Percentiles rank a stretch among this genome's conserved stretches.
These are phyloP conservation scores for Brassica rapa DNA, from an alignment of 345 rosid species.

Conservation along the genomic window DNA sequence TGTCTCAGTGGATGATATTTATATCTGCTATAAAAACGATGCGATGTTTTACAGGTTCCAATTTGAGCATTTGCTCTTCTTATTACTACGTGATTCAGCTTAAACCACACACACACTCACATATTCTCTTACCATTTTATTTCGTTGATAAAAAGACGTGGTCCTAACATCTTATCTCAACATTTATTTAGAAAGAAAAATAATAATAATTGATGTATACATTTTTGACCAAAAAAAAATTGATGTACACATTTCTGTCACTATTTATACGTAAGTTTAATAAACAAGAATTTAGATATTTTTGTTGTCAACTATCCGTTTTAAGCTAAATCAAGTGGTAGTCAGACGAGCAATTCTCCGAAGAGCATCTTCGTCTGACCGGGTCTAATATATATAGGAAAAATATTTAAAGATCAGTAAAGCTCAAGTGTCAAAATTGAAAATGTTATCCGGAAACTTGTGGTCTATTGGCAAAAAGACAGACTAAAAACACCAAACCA, in stretches of 20 bases:
- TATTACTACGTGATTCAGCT: not conserved
- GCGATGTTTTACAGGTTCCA: constrained; percentile 24
- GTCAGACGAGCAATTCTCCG: no score
- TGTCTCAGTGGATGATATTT: not conserved
- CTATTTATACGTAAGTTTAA: not conserved
- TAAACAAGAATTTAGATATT: no score
- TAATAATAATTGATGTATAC: not conserved
- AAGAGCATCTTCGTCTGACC: no score
- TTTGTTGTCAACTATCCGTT: no score
- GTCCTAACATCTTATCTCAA: constrained; percentile 8
- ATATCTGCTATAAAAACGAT: not conserved
- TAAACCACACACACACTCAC: constrained; percentile 5
- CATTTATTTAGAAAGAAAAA: not conserved
- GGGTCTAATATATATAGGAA: no score
- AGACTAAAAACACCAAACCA: no score
- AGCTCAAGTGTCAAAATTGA: no score
- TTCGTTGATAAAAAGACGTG: not conserved
- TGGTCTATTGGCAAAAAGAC: no score
- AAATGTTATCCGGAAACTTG: no score
- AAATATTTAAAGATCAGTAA: no score
- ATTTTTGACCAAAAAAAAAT: no score
- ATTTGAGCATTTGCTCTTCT: constrained; percentile 25
- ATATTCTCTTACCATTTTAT: not conserved
- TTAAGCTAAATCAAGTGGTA: no score
- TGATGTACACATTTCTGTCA: not conserved